These are phyloP conservation scores for Camelina hispida DNA, from an alignment of 345 rosid genomes.

Conservation along the genomic window DNA sequence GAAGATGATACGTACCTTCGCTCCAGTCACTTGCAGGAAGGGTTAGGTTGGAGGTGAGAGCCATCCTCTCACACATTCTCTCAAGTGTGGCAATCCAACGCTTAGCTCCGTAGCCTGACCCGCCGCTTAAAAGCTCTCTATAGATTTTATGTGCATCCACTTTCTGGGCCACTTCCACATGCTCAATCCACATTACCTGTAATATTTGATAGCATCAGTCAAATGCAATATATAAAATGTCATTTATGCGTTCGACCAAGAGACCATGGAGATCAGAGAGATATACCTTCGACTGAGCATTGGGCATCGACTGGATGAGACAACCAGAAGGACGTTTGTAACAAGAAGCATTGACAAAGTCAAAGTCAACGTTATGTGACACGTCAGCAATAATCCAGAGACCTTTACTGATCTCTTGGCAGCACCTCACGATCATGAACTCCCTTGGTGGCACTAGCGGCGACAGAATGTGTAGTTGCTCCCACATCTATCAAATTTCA, in stretches of 20 bases:
- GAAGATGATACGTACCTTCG: conserved; percentile 44
- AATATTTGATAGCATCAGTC: background rate
- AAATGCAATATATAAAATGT: background rate
- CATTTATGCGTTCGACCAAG: background rate
- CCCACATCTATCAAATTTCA: conserved; percentile 55
- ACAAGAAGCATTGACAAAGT: conserved; percentile 15
- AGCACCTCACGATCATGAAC: conserved; percentile 61
- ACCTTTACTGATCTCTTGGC: conserved; percentile 58
- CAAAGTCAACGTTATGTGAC: conserved; percentile 48
- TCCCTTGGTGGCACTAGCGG: conserved; percentile 76
- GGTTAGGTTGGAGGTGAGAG: conserved; percentile 32
- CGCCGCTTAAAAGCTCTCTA: conserved; percentile 50
- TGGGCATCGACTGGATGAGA: conserved; percentile 61
- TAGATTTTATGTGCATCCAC: conserved; percentile 57
- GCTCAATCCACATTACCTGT: conserved; percentile 85
- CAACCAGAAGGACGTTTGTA: conserved; percentile 91
- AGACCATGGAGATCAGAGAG: conserved; percentile 18
- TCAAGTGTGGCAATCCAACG: conserved; percentile 64
- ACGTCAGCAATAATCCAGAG: conserved; percentile 72
- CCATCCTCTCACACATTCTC: conserved; percentile 67
- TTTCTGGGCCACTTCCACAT: conserved; percentile 72
- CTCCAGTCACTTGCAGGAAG: conserved; percentile 39
- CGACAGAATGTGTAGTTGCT: conserved; percentile 67
- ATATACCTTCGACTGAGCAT: conserved; percentile 56
- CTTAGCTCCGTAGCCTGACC: conserved; percentile 64